Base-by-base conservation (phyloP, 2,329 filamentous ascomycete genomes). In the Chrysoporthe cubensis region DNA sequence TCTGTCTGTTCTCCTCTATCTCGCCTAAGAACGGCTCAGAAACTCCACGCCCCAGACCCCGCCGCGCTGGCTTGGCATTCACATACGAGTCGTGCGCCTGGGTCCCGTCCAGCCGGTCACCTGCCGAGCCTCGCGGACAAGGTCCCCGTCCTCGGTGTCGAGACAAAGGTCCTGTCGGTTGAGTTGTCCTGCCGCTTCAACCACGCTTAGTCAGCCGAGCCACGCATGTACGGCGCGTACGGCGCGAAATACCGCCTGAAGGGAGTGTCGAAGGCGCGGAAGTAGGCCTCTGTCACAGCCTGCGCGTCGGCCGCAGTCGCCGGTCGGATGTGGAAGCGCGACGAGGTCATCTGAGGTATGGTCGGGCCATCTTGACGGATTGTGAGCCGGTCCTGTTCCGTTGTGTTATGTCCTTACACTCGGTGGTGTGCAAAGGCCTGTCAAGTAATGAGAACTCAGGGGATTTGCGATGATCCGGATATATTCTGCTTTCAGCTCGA, bases 161-260 rank as follows among this genome's bases (percentile, higher is more conserved):
- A 54, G 16, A 54, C 50, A 54, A 34, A 54, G 26, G 50, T 54
- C 50, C 50, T 32, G 21, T 54, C 50, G 21, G 50, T 54, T 13
- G 50, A 21, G 26, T 34, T 32, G 50, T 32, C 13, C 11, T 32
- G 26, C 50, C 50, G 21, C n/a, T 32, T 54, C 14, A 6, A 5
- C 50, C 50, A 54, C 13, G 50, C 32, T 13, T 26, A 2, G 50
- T 54, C 50, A 11, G 32, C 4, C 50, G 21, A 54, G 50, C 26
- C 26, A 6, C 50, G 50, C 50, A 54, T 54, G 50, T 54, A 54
- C 13, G 50, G 50, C 26, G 50, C 32, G 26, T 6, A 21, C 2
- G 50, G 50, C 50, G 32, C 5, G 26, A 54, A 54, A 11, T 54
- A 54, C 50, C 32, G 50, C 50, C 50, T 32, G 26, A 54, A 54